phyloP scores from a whole-genome alignment of 805 yeast species.

The Saccharomycopsis sp. region DNA sequence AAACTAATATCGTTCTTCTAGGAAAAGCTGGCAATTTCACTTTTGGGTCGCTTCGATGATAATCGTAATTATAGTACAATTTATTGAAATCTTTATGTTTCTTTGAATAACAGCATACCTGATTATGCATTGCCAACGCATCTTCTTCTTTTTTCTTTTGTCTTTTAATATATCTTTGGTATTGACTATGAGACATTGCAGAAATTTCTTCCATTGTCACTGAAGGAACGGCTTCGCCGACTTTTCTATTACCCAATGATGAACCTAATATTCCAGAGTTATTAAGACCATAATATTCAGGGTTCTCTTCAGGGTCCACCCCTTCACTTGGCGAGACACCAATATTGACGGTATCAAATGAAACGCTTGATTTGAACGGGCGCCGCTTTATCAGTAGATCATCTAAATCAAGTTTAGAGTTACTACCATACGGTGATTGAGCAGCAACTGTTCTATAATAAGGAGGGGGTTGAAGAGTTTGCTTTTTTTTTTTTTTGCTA shows the following conservation, averaged over 20 bases:
- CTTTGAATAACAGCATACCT: slow-evolving; percentile 30
- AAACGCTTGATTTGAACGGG: slow-evolving; percentile 31
- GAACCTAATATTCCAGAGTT: neutral
- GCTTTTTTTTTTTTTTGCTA: slow-evolving; percentile 3
- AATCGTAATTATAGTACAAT: slow-evolving; percentile 33
- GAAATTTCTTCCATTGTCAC: neutral
- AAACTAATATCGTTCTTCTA: slow-evolving; percentile 51
- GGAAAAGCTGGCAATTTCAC: slow-evolving; percentile 36
- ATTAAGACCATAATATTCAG: slow-evolving; percentile 15
- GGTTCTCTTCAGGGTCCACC: slow-evolving; percentile 16
- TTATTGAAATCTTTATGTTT: slow-evolving; percentile 42
- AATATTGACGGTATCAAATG: slow-evolving; percentile 48
- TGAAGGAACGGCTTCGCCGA: neutral
- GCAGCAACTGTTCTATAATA: slow-evolving; percentile 1
- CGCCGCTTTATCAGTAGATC: neutral
- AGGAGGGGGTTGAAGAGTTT: neutral
- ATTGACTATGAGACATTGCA: slow-evolving; percentile 8
- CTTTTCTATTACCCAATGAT: slow-evolving; percentile 5
- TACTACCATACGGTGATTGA: neutral
- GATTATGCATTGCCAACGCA: slow-evolving; percentile 20
- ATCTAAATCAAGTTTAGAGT: neutral
- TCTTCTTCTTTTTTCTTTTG: slow-evolving; percentile 3
- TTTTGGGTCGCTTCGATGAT: slow-evolving; percentile 23
- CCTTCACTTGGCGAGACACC: slow-evolving; percentile 12
- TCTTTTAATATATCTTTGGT: slow-evolving; percentile 7